Percentiles rank a stretch among this genome's conserved stretches.
These are phyloP conservation scores for Sporothrix inflata DNA, from an alignment of 2,329 filamentous ascomycete genomes.

Conservation along the genomic window DNA sequence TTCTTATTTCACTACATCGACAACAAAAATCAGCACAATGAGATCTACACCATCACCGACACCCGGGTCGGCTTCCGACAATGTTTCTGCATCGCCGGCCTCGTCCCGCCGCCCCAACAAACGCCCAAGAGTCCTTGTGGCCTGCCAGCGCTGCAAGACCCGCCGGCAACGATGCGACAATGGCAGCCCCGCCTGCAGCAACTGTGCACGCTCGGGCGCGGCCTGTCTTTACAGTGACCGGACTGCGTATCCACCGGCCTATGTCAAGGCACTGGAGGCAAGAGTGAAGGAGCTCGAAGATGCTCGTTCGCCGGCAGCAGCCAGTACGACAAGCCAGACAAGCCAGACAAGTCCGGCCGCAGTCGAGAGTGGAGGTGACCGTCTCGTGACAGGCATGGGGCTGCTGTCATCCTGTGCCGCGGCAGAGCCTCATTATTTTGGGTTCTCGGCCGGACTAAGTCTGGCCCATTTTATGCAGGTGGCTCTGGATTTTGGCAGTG, in stretches of 20 bases:
- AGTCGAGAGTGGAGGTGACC: background rate
- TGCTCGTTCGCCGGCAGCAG: background rate
- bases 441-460: constrained; percentile 30
- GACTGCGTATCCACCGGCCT: constrained; percentile 26
- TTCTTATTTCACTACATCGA: too few species aligned
- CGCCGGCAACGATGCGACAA: constrained; percentile 30
- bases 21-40: too few species aligned
- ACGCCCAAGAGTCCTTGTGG: constrained; percentile 26
- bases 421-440: constrained; percentile 31
- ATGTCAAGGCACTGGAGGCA: constrained; percentile 27
- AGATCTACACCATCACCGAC: background rate
- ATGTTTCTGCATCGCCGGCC: too few species aligned
- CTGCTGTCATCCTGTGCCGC: constrained; percentile 28
- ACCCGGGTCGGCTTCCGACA: too few species aligned
- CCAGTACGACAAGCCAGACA: background rate
- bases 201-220: constrained; percentile 25
- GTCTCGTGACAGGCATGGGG: constrained; percentile 26
- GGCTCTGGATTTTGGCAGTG: constrained; percentile 28
- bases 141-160: constrained; percentile 30
- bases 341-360: too few species aligned
- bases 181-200: constrained; percentile 27
- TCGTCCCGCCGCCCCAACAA: constrained; percentile 10
- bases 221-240: constrained; percentile 26
- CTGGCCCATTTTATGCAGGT: constrained; percentile 31
- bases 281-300: constrained; percentile 22